Percentiles rank a stretch among this genome's conserved stretches.
Conservation (phyloP, 345 rosid genomes). For the Sisymbrium irio region DNA sequence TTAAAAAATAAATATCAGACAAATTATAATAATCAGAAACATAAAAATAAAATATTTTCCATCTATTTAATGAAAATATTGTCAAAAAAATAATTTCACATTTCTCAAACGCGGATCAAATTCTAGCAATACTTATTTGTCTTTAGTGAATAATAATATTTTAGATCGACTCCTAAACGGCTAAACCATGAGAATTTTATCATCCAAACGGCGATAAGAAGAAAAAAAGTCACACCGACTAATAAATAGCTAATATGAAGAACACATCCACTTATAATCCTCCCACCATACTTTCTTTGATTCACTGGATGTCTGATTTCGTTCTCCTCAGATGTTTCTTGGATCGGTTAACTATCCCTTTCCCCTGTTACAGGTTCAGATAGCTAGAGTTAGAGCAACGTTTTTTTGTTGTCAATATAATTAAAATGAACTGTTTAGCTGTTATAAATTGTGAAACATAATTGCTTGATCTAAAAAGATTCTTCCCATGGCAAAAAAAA, state of each 20-base stretch:
- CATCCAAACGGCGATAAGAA: not conserved
- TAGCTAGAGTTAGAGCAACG: not conserved
- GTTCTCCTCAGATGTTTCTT: conserved; percentile 68
- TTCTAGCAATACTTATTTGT: too few species aligned
- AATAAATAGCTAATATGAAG: not conserved
- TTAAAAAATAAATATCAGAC: too few species aligned
- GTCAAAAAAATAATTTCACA: too few species aligned
- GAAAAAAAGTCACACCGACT: not conserved
- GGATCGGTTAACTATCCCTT: conserved; percentile 47
- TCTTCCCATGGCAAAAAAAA: too few species aligned
- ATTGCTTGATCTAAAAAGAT: too few species aligned
- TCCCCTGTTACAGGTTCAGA: conserved; percentile 33
- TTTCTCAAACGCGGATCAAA: too few species aligned
- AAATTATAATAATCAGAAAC: too few species aligned
- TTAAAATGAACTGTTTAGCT: too few species aligned
- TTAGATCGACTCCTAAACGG: not conserved
- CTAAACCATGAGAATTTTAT: not conserved
- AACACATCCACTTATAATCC: not conserved
- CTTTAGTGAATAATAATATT: not conserved
- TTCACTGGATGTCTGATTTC: conserved; percentile 78
- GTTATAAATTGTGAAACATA: too few species aligned
- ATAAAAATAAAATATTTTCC: too few species aligned
- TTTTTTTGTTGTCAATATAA: not conserved
- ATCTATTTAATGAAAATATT: too few species aligned
- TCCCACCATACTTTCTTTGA: not conserved